A percentile compares a stretch with the other conserved stretches of the same genome.
Conservation (phyloP, 495 filamentous ascomycete genomes). For the Xylaria bambusicola region DNA sequence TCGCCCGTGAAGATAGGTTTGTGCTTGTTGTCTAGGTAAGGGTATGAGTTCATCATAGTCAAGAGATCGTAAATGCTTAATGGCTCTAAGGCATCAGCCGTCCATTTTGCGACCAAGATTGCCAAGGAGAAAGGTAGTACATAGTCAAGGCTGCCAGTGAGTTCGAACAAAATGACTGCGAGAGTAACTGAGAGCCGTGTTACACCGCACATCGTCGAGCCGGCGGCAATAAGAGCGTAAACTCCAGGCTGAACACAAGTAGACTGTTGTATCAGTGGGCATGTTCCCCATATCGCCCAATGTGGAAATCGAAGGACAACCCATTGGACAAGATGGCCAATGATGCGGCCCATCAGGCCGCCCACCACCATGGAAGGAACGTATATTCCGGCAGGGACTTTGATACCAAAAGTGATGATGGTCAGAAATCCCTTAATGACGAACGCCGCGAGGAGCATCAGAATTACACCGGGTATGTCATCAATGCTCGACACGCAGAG, state of each 20-base stretch:
- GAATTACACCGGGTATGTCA: conserved; percentile 71
- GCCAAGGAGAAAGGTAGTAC: conserved; percentile 93
- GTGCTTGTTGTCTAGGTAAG: conserved; percentile 91
- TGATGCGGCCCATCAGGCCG: conserved; percentile 84
- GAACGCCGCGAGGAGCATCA: conserved; percentile 73
- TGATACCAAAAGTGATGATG: conserved; percentile 87
- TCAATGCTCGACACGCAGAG: conserved; percentile 73
- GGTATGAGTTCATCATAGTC: conserved; percentile 96
- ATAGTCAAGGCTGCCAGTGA: conserved; percentile 92
- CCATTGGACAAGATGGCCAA: conserved; percentile 87
- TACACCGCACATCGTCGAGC: conserved; percentile 97
- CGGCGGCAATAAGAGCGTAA: conserved; percentile 92
- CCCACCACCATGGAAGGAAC: conserved; percentile 98
- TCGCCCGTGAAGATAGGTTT: conserved; percentile 84
- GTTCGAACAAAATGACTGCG: conserved; percentile 91
- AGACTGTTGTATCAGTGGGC: conserved; percentile 65
- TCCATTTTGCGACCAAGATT: conserved; percentile 95
- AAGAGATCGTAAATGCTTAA: conserved; percentile 94
- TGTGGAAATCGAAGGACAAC: conserved; percentile 71
- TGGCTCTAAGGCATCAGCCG: conserved; percentile 92
- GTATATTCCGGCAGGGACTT: conserved; percentile 95
- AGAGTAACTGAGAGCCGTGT: conserved; percentile 92
- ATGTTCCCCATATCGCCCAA: conserved; percentile 71
- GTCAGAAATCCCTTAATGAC: conserved; percentile 88
- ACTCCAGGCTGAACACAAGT: conserved; percentile 94